Percentiles rank a stretch among this genome's conserved stretches.
phyloP scores from a whole-genome alignment of 2,329 filamentous ascomycete genomes.

The Neopestalotiopsis clavispora region DNA sequence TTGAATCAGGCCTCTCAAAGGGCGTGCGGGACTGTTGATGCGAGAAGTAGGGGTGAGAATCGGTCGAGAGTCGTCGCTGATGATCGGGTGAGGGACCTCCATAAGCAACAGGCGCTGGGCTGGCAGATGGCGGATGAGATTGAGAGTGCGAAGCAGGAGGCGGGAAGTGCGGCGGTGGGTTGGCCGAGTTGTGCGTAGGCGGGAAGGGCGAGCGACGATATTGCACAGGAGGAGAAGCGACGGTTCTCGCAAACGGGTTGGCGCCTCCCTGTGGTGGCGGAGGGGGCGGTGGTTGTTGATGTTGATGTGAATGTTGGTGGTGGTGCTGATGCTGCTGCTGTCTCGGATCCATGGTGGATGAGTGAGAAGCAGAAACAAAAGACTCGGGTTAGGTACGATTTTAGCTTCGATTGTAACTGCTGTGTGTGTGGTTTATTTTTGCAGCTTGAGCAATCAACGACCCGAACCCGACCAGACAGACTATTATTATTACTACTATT shows the following conservation, averaged over 20 bases:
- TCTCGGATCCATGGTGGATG: constrained; percentile 19
- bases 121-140: constrained; percentile 32
- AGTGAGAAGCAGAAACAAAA: neutral
- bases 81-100: constrained; percentile 25
- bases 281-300: neutral
- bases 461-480: no score
- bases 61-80: constrained; percentile 33
- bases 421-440: neutral
- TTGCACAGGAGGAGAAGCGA: constrained; percentile 18
- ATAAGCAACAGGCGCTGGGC: constrained; percentile 27
- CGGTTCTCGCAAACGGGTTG: constrained; percentile 20
- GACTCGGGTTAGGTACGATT: neutral
- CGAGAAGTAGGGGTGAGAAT: constrained; percentile 34
- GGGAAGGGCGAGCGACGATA: constrained; percentile 25
- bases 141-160: constrained; percentile 29
- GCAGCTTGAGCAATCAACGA: neutral
- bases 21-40: constrained; percentile 31
- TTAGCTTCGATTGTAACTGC: constrained; percentile 6
- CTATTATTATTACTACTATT: neutral
- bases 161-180: constrained; percentile 17
- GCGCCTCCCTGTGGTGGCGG: neutral
- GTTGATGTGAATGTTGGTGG: constrained; percentile 9
- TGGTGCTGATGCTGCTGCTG: constrained; percentile 18
- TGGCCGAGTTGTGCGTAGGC: constrained; percentile 4
- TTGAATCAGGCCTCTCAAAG: constrained; percentile 32